A percentile compares a stretch with the other conserved stretches of the same genome.
Conservation (phyloP, 2,329 filamentous ascomycete genomes). For the Phyllosticta ampelicida region DNA sequence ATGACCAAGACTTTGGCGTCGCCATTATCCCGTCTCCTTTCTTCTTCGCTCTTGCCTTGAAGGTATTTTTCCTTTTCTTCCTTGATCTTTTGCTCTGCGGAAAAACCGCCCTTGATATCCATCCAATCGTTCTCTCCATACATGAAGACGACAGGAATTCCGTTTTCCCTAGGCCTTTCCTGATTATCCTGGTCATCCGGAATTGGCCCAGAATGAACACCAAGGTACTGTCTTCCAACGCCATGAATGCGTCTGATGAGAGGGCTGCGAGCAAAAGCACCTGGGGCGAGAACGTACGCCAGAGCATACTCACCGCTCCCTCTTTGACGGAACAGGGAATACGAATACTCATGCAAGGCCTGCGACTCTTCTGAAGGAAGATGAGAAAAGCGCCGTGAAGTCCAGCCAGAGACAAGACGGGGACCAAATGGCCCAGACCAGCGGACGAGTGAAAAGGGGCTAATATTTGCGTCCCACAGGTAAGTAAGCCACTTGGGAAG, state of each 20-base stretch:
- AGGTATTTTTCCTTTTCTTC: constrained; percentile 53
- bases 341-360: constrained; percentile 84
- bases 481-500: constrained; percentile 81
- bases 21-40: constrained; percentile 63
- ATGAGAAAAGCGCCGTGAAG: constrained; percentile 81
- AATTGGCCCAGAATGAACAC: constrained; percentile 15
- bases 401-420: constrained; percentile 90
- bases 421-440: constrained; percentile 84
- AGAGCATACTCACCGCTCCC: constrained; percentile 92
- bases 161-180: constrained; percentile 42
- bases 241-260: constrained; percentile 78
- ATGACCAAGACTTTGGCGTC: constrained; percentile 75
- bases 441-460: constrained; percentile 83
- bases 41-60: constrained; percentile 48
- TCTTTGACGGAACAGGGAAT: constrained; percentile 83
- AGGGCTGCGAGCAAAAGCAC: constrained; percentile 80
- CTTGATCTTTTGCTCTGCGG: constrained; percentile 68
- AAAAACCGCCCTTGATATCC: constrained; percentile 56
- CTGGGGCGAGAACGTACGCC: constrained; percentile 84
- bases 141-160: constrained; percentile 60
- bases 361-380: constrained; percentile 69
- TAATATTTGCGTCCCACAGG: constrained; percentile 95
- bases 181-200: constrained; percentile 16
- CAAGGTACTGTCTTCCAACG: constrained; percentile 62
- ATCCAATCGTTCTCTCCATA: constrained; percentile 7